phyloP scores from a whole-genome alignment of 768 basidiomycete species.

The Galerina marginata region DNA sequence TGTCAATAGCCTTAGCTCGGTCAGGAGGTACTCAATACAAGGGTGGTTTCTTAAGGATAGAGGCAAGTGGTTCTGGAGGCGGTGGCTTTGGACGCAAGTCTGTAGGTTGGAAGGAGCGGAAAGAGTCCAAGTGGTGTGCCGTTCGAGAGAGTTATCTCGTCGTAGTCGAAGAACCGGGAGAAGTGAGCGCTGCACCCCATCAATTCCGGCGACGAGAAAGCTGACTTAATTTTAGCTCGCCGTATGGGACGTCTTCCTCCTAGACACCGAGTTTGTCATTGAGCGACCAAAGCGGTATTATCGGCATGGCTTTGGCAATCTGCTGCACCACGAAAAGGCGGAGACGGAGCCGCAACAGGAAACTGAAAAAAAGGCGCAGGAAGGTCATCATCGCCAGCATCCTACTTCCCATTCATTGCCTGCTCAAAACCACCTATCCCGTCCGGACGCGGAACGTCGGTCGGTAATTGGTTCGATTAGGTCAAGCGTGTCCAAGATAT shows the following conservation, averaged over 20 bases:
- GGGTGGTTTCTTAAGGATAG: constrained; percentile 79
- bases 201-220: neutral
- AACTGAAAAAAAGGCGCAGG: constrained; percentile 4
- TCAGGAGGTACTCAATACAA: constrained; percentile 90
- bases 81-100: constrained; percentile 71
- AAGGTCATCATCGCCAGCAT: constrained; percentile 6
- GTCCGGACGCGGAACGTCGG: constrained; percentile 33
- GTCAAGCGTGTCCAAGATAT: constrained; percentile 48
- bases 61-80: constrained; percentile 55
- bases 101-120: constrained; percentile 59
- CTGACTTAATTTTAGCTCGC: constrained; percentile 51
- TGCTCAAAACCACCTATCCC: constrained; percentile 9
- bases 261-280: constrained; percentile 89
- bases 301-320: constrained; percentile 74
- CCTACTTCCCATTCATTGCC: constrained; percentile 1
- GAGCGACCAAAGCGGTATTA: constrained; percentile 91
- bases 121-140: constrained; percentile 85
- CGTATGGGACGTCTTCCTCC: constrained; percentile 93
- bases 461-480: constrained; percentile 57
- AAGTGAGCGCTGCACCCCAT: constrained; percentile 50
- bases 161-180: constrained; percentile 83
- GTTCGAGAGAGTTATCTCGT: constrained; percentile 93
- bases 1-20: constrained; percentile 80
- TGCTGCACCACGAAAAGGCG: constrained; percentile 51
- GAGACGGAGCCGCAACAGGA: constrained; percentile 16